Base-by-base conservation (phyloP, 306 rosid species). In the Trifolium dubium region DNA sequence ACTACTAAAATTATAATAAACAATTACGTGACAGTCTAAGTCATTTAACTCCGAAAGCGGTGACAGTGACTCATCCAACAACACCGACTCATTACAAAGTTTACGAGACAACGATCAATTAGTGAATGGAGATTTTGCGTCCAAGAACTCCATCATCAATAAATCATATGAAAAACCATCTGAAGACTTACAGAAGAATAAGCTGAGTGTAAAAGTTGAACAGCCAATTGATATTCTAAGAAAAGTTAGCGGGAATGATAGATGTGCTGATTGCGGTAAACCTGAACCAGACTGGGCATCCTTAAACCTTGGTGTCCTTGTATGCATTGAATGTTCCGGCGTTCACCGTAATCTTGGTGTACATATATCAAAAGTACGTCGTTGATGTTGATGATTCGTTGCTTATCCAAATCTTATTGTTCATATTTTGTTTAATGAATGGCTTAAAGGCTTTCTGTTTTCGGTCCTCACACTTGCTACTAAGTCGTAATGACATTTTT, bases 201-300 rank as follows among this genome's bases (percentile, higher is more conserved):
- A 49, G 67, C 37, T 11, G 23, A 7, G 19, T 79, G 30, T 50
- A 62, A 88, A 76, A 75, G 37, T 40, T 72, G 97, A 85, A 77
- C 84, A 87, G 79, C 90, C 90, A 59, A 79, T 89, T 76, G 90
- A 89, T 8, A 62, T 91, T 70, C 89, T 91, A 60, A 85, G 88
- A 80, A 89, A 84, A 76, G 92, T 91, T 32, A 13, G 88, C n/a
- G 97, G 97, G 37, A 91, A 91, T 78, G 97, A 89, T 74, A 87
- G 74, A 69, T 91, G 97, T 74, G 97, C 94, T 56, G 95, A 91
- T 81, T 91, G 97, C 68, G 92, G 91, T 65, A 87, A 91, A 28
- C 86, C 97, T 68, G 95, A 89, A 17, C 97, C 97, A 61, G 92
- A 89, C 28, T 91, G 97, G 97, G 97, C 97, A 75, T 91, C 97